Conservation (phyloP, 2,329 filamentous ascomycete genomes). For the Talaromyces sp. region DNA sequence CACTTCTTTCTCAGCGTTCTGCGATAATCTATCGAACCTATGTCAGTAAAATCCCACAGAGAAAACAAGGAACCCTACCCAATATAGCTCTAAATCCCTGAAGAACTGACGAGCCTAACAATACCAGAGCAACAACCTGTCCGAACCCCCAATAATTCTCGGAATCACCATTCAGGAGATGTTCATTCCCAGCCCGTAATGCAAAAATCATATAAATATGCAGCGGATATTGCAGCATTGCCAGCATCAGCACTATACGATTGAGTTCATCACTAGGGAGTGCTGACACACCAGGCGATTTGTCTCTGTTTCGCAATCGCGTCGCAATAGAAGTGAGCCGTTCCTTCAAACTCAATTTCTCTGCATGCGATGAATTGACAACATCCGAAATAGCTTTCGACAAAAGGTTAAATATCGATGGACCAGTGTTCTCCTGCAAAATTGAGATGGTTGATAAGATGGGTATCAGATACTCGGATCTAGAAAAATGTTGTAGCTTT, state of each 20-base stretch:
- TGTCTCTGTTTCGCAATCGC: background rate
- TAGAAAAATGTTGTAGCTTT: too few relatives aligned
- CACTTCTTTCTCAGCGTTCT: background rate
- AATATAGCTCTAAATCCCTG: slow-evolving; percentile 5
- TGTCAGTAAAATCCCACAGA: background rate
- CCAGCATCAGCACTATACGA: background rate
- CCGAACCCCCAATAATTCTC: slow-evolving; percentile 13
- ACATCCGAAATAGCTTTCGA: background rate
- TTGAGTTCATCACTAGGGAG: background rate
- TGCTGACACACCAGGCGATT: background rate
- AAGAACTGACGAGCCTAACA: slow-evolving; percentile 3
- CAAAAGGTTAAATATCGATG: background rate
- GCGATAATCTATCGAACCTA: background rate
- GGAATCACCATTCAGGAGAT: slow-evolving; percentile 7
- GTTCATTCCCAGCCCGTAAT: background rate
- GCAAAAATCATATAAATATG: slow-evolving; percentile 6
- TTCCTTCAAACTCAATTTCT: background rate
- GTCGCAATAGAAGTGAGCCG: background rate
- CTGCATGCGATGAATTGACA: background rate
- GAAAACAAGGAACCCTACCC: background rate
- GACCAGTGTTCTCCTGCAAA: too few relatives aligned
- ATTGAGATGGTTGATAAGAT: too few relatives aligned
- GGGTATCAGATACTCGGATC: too few relatives aligned
- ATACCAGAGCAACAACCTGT: slow-evolving; percentile 2
- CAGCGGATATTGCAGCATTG: slow-evolving; percentile 10